A percentile compares a stretch with the other conserved stretches of the same genome.
Evolutionary conservation across 2,329 filamentous ascomycete species (phyloP).

Genomic region (Leptographium wingfieldii): DNA sequence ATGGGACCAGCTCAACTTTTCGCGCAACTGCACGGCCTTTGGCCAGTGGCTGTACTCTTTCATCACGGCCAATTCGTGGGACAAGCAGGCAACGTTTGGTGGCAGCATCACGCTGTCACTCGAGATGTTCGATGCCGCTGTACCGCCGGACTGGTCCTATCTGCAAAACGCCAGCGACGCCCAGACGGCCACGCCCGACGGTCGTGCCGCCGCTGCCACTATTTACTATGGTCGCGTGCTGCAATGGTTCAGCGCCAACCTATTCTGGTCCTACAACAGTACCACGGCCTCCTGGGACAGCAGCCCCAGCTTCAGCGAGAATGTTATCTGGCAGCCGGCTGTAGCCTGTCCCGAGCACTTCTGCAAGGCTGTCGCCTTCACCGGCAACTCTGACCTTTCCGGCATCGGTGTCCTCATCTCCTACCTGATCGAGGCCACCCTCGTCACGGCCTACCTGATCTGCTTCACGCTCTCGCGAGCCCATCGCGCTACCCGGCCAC

Average conservation of each 20-base stretch:
- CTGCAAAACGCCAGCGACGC: background rate
- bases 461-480: background rate
- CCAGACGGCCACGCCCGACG: background rate
- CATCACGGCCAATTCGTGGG: constrained; percentile 7
- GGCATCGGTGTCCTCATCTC: constrained; percentile 11
- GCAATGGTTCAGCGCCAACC: constrained; percentile 4
- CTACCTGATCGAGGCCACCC: constrained; percentile 4
- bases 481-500: background rate
- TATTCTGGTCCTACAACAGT: constrained; percentile 3
- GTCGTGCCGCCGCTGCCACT: background rate
- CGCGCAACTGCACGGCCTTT: constrained; percentile 10
- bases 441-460: background rate
- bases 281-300: background rate
- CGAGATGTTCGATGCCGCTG: background rate
- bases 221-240: background rate
- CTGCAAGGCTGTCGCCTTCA: constrained; percentile 13
- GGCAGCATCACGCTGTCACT: constrained; percentile 6
- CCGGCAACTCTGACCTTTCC: constrained; percentile 13
- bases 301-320: constrained; percentile 3
- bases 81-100: constrained; percentile 1
- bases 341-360: constrained; percentile 6
- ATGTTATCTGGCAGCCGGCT: constrained; percentile 6
- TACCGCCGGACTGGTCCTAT: constrained; percentile 3
- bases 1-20: constrained; percentile 11
- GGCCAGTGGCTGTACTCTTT: constrained; percentile 11